These are phyloP conservation scores for Tubosaeta sp. DNA, from an alignment of 768 basidiomycete species.

Conservation along the genomic window DNA sequence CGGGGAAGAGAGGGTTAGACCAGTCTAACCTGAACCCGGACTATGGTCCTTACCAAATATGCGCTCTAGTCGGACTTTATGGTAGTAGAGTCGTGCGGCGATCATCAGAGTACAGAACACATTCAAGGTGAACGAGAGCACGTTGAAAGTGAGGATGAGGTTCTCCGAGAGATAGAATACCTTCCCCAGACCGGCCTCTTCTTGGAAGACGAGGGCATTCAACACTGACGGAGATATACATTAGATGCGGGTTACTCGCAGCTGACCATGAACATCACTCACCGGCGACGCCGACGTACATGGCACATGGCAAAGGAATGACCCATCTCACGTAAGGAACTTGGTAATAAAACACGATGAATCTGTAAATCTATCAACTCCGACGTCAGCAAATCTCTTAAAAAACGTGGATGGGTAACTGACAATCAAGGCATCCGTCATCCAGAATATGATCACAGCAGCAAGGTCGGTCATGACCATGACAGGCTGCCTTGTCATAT, in stretches of 20 bases:
- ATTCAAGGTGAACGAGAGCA: slow-evolving; percentile 23
- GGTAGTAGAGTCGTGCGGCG: slow-evolving; percentile 21
- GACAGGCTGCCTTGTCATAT: slow-evolving; percentile 19
- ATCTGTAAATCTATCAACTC: slow-evolving; percentile 18
- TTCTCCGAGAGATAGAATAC: slow-evolving; percentile 21
- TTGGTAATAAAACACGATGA: slow-evolving; percentile 21
- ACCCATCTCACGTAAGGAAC: slow-evolving; percentile 21
- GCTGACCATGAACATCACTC: background rate
- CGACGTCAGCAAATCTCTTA: background rate
- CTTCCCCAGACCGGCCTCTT: slow-evolving; percentile 13
- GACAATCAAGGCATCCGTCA: slow-evolving; percentile 29
- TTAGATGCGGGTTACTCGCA: background rate
- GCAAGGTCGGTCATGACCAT: slow-evolving; percentile 24
- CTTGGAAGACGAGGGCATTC: slow-evolving; percentile 17
- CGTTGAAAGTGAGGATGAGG: slow-evolving; percentile 20
- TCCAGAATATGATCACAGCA: slow-evolving; percentile 26
- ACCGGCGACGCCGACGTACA: slow-evolving; percentile 24
- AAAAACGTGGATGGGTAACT: slow-evolving; percentile 2
- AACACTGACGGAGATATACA: slow-evolving; percentile 7
- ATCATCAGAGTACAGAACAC: slow-evolving; percentile 22
- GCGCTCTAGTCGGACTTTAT: slow-evolving; percentile 20
- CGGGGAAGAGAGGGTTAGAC: background rate
- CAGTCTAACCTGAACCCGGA: background rate
- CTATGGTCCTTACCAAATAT: slow-evolving; percentile 21
- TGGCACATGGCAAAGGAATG: slow-evolving; percentile 22